These are phyloP conservation scores for Monosporascus ibericus DNA, from an alignment of 2,329 filamentous ascomycete genomes.

Conservation along the genomic window DNA sequence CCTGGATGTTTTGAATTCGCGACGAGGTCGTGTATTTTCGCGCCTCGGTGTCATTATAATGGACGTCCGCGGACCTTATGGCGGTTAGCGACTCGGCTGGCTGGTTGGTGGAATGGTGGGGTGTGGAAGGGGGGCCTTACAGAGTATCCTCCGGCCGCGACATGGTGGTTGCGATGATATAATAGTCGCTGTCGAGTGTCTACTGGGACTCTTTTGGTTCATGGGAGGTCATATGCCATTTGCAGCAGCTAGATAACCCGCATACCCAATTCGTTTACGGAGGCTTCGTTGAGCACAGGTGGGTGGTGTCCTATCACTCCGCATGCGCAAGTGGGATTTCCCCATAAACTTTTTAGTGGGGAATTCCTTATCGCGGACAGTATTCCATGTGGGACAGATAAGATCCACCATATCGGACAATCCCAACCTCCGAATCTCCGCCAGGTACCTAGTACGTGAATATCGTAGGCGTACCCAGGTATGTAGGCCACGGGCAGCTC, in stretches of 20 bases:
- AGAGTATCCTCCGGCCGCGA: conserved; percentile 94
- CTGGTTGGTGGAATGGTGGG: conserved; percentile 5
- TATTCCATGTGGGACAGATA: no score
- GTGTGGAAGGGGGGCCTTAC: conserved; percentile 41
- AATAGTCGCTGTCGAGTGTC: background rate
- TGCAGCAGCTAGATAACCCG: no score
- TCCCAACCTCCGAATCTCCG: no score
- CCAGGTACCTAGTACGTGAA: no score
- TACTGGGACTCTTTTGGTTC: background rate
- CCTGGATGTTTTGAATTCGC: conserved; percentile 92
- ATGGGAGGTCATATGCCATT: no score
- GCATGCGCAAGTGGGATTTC: background rate
- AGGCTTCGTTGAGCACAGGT: no score
- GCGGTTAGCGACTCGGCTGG: conserved; percentile 6
- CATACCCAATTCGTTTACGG: no score
- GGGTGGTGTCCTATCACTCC: no score
- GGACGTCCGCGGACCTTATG: conserved; percentile 81
- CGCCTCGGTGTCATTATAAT: conserved; percentile 93
- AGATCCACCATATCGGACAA: no score
- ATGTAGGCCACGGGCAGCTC: no score
- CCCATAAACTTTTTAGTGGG: conserved; percentile 3
- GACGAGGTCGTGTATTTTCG: conserved; percentile 97
- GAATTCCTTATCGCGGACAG: background rate
- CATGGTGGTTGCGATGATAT: conserved; percentile 50
- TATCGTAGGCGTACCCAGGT: no score